Evolutionary conservation across 2,329 filamentous ascomycete genomes (phyloP).

Genomic region (Arthrobotrys iridis): DNA sequence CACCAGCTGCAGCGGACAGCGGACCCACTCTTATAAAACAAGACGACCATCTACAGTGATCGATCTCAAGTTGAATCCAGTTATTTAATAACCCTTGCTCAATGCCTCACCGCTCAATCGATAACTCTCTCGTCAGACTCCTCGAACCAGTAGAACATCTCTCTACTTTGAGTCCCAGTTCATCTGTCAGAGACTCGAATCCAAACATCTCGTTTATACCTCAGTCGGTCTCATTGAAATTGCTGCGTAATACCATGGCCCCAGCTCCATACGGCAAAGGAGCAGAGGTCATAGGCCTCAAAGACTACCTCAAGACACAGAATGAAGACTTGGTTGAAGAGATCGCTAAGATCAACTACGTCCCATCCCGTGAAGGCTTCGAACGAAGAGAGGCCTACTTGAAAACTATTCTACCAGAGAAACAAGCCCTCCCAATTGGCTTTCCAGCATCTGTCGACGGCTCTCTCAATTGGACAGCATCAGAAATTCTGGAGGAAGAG

Average conservation of each 20-base stretch:
- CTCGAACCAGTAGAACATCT: conserved; percentile 5
- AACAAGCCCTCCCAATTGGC: conserved; percentile 17
- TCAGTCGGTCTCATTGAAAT: neutral
- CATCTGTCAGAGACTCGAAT: neutral
- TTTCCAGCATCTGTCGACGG: conserved; percentile 31
- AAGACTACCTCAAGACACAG: conserved; percentile 18
- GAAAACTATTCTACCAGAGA: conserved; percentile 9
- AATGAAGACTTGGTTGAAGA: conserved; percentile 9
- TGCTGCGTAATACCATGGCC: conserved; percentile 19
- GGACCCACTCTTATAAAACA: neutral
- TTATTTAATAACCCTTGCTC: conserved; percentile 15
- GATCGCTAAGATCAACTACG: conserved; percentile 37
- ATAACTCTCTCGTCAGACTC: neutral
- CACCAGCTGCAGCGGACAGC: too few species aligned
- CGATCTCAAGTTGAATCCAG: neutral
- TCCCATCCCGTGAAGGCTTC: conserved; percentile 30
- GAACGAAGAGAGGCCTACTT: conserved; percentile 28
- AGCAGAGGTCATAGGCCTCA: conserved; percentile 30
- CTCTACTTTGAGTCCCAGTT: neutral
- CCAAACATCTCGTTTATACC: neutral
- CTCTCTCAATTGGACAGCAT: conserved; percentile 26
- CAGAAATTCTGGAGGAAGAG: conserved; percentile 35
- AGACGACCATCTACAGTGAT: neutral
- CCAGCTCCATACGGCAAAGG: conserved; percentile 48
- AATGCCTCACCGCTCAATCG: conserved; percentile 22